Base-by-base conservation (phyloP, 2,329 filamentous ascomycete genomes). In the Aspergillus brasiliensis region DNA sequence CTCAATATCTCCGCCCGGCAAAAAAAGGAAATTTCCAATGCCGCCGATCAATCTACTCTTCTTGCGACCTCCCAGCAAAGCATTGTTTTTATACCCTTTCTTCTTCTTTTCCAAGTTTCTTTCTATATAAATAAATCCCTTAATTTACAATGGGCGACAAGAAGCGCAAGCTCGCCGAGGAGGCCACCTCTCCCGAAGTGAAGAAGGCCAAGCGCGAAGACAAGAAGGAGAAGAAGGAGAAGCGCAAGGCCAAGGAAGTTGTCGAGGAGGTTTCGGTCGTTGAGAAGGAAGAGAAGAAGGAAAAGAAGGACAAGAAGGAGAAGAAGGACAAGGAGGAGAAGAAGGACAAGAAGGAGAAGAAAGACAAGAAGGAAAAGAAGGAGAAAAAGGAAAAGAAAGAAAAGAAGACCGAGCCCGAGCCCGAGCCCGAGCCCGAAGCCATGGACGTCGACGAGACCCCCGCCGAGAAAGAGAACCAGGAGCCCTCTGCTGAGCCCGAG, bases 91-190 rank as follows among this genome's bases (percentile, higher is more conserved):
- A 46, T 57, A 40, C 40, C 27, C 13, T 27, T 49, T 21, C 5
- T 34, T 44, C 47, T n/a, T 5, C 42, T 40, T 27, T 51, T 51
- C n/a, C n/a, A 11, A 27, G 21, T 52, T 44, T 48, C 21, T 3
- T 23, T 57, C 11, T 31, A 25, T 31, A 17, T 11, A 5, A 25
- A 19, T 17, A 3, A n/a, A 28, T 28, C 34, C 0, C 4, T 1
- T 10, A 27, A 40, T 25, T 37, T 55, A 70, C 57, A 67, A 77
- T 76, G 73, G 67, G 70, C 54, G 73, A 75, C 61, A 76, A 72
- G 61, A 75, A 76, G 68, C 75, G 75, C 69, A 77, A 77, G 68
- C 71, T 74, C 64, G 65, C 66, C n/a, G 68, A 74, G 59, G 67
- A 70, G 4, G 47, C 62, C 7, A 62, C 67, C 54, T 63, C 67